phyloP scores from a whole-genome alignment of 371 early-diverging fungal genomes.

The Mucor indicus region DNA sequence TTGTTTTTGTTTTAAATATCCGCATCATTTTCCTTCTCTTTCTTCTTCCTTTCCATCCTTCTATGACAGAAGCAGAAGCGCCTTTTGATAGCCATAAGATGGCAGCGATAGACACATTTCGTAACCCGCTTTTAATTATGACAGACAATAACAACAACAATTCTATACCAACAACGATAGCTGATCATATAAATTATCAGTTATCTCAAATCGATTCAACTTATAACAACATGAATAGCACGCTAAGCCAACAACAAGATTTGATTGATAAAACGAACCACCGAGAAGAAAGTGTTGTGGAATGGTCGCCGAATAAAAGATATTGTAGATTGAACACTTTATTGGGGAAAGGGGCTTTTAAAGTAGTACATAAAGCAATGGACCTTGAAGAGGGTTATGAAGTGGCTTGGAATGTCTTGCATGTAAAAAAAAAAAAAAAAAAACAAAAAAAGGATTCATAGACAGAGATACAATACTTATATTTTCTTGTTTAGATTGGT shows the following conservation, averaged over 20 bases:
- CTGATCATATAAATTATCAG: conserved; percentile 20
- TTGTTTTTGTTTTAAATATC: too few relatives aligned
- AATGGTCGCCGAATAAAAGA: conserved; percentile 64
- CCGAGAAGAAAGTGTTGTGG: conserved; percentile 63
- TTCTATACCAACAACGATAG: conserved; percentile 7
- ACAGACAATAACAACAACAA: conserved; percentile 2
- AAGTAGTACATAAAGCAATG: conserved; percentile 88
- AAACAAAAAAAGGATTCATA: conserved; percentile 34
- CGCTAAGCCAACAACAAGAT: conserved; percentile 9
- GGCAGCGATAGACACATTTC: conserved; percentile 8
- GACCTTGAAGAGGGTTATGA: conserved; percentile 90
- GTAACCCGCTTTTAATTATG: conserved; percentile 5
- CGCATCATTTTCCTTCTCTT: too few relatives aligned
- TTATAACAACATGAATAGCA: neutral
- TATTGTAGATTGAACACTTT: conserved; percentile 62
- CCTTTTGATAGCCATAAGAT: conserved; percentile 12
- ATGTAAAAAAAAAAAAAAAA: conserved; percentile 41
- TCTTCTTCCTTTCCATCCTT: neutral
- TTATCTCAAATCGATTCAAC: conserved; percentile 13
- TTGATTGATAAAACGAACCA: conserved; percentile 39
- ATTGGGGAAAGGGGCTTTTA: conserved; percentile 80
- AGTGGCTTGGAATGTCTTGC: conserved; percentile 88
- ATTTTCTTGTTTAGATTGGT: conserved; percentile 34
- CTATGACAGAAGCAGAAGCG: conserved; percentile 18
- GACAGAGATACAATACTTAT: conserved; percentile 28